Conservation (phyloP, 2,329 filamentous ascomycete species). For the Blumeria graminis region DNA sequence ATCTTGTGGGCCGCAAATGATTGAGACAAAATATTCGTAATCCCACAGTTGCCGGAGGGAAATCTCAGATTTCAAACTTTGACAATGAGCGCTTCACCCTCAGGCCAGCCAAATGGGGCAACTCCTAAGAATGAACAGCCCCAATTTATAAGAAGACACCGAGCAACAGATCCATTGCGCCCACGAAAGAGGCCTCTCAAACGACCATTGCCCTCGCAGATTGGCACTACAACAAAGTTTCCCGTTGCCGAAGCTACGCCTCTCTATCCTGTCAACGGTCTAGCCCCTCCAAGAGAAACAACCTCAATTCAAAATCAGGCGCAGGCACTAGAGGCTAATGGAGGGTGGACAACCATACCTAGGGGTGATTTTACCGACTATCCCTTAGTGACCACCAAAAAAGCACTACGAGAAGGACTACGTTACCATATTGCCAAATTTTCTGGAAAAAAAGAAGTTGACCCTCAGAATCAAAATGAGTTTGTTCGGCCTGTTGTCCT, state of each 20-base stretch:
- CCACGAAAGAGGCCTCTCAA: conserved; percentile 26
- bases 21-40: too few relatives aligned
- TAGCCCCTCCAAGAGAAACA: neutral
- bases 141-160: conserved; percentile 23
- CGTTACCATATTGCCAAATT: conserved; percentile 79
- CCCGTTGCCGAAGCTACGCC: neutral
- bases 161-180: conserved; percentile 36
- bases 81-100: conserved; percentile 14
- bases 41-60: too few relatives aligned
- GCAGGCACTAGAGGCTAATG: conserved; percentile 7
- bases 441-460: conserved; percentile 31
- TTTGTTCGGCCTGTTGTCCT: conserved; percentile 76
- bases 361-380: conserved; percentile 25
- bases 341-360: conserved; percentile 31
- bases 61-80: too few relatives aligned
- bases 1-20: too few relatives aligned
- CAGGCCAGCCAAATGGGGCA: conserved; percentile 22
- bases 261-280: conserved; percentile 1
- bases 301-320: neutral
- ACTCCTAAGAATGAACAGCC: conserved; percentile 23
- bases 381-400: conserved; percentile 65
- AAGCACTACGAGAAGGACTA: conserved; percentile 51
- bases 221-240: neutral
- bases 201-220: neutral
- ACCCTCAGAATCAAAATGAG: conserved; percentile 45